Evolutionary conservation across 2,329 filamentous ascomycete genomes (phyloP), one percentile per base, ranked within the genome.

Genomic region (Zymoseptoria crescenta): DNA sequence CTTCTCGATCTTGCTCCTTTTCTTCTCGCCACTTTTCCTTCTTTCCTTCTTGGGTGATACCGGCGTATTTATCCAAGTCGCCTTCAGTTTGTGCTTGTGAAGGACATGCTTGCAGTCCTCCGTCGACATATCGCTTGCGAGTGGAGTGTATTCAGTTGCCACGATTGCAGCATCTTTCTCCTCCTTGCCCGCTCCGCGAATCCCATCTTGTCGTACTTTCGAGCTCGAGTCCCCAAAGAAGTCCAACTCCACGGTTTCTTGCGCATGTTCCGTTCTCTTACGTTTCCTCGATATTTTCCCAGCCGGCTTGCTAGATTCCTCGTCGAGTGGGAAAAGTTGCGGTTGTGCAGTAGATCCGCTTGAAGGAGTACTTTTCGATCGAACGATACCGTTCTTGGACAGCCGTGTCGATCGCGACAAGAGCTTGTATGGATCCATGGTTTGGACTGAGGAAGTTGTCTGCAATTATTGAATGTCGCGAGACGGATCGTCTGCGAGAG

Each of bases 351-450:
- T 78, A 21, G 80, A 82, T 61, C 86, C 87, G 55, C 83, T 83
- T 3, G 86, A 89, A 6, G 87, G 87, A 30, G 88, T 76, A 57
- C 78, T 81, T 20, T 29, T 67, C 67, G 29, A 73, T 70, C 5
- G 64, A 10, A 70, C 62, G 19, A 69, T 67, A 9, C 68, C 61
- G 54, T 74, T 78, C 59, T 75, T 79, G 4, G 76, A 69, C 13
- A 79, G 75, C 67, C 88, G 89, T 2, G 84, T 85, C 59, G 87
- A 87, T 55, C 87, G 81, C 41, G 87, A 89, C 60, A 91, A 77
- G 30, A 91, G 76, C 68, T 86, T 89, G 69, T 90, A 78, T 57
- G 90, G 85, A 74, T 91, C 87, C 87, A 89, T 89, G n/a, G 24
- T 13, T 29, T 7, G n/a, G 20, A 19, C 51, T n/a, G 10, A 52